Base-by-base conservation (phyloP, 2,329 filamentous ascomycete genomes). In the Fusarium falciforme region DNA sequence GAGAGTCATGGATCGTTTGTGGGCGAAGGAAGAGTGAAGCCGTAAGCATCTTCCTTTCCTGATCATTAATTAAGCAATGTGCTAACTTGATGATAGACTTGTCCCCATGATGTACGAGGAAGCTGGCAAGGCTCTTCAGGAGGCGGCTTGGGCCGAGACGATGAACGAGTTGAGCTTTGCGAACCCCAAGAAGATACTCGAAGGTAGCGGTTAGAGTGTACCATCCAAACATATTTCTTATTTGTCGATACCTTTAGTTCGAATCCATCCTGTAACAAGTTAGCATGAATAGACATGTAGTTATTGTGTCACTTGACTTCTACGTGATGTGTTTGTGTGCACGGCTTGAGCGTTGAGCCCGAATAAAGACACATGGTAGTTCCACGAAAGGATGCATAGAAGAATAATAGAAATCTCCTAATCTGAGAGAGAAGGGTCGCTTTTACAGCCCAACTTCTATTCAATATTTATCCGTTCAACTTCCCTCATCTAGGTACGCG, bases 1-100 rank as follows among this genome's bases (percentile, higher is more conserved):
- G 76, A 77, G 47, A 78, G 77, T 25, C 77, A 79, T 10, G 77
- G 77, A 1, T 62, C 65, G 10, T 79, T 78, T 67, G 61, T 79
- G 25, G 72, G 77, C 5, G 77, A 79, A n/a, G 75, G 77, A 25
- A 73, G 44, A 38, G 31, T 79, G 6, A 79, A 79, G 52, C 77
- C 77, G 76, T 78, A 58, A 77, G 76, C 22, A 22, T 22, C 2
- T 22, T 22, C 22, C 22, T 22, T 22, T 22, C 22, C 22, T 22
- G 22, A 22, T 22, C 22, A 22, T 22, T 22, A 22, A 22, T 22
- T 22, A 22, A 22, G 22, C 22, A 22, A 22, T 22, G 22, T 22
- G 22, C 60, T 78, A 49, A 78, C 14, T 3, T 14, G 38, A 10
- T 16, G 4, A 9, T 6, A 78, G 76, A 4, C 73, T 71, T 29